phyloP scores from a whole-genome alignment of 2,329 filamentous ascomycete species.

The Trichophyton simii region DNA sequence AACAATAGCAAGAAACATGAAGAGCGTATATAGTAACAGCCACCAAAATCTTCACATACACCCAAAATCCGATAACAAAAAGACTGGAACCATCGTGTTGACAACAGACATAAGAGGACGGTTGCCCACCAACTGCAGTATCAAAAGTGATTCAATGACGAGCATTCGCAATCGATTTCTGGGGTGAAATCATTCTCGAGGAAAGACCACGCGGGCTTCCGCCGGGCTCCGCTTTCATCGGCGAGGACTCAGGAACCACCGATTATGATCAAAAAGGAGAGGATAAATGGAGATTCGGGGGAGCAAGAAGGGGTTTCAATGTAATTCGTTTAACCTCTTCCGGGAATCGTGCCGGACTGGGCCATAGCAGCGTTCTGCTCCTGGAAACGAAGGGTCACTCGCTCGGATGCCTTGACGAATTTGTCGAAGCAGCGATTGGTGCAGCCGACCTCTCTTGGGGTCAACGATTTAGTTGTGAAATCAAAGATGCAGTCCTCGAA shows the following conservation, averaged over 20 bases:
- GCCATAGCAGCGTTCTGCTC: conserved; percentile 59
- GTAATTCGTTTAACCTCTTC: conserved; percentile 13
- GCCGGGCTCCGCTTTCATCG: not conserved
- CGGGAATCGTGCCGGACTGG: conserved; percentile 44
- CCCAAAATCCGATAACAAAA: conserved; percentile 1
- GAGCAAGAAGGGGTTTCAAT: not conserved
- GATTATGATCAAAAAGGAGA: not conserved
- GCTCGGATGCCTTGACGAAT: conserved; percentile 81
- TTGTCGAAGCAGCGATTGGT: conserved; percentile 93
- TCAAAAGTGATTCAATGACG: not conserved
- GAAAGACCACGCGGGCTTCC: no score
- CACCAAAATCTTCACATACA: not conserved
- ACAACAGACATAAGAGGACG: not conserved
- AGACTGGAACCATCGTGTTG: not conserved
- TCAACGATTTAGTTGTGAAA: conserved; percentile 94
- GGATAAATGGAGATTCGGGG: not conserved
- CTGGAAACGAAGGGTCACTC: conserved; percentile 82
- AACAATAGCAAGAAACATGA: not conserved
- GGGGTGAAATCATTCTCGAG: no score
- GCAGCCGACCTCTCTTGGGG: conserved; percentile 77
- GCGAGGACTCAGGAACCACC: not conserved
- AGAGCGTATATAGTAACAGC: not conserved
- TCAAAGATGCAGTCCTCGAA: conserved; percentile 96
- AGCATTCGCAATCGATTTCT: no score
- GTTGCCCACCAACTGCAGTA: not conserved